Evolutionary conservation across 306 rosid genomes (phyloP), one percentile per base, ranked within the genome.

Genomic region (Quercus robur): DNA sequence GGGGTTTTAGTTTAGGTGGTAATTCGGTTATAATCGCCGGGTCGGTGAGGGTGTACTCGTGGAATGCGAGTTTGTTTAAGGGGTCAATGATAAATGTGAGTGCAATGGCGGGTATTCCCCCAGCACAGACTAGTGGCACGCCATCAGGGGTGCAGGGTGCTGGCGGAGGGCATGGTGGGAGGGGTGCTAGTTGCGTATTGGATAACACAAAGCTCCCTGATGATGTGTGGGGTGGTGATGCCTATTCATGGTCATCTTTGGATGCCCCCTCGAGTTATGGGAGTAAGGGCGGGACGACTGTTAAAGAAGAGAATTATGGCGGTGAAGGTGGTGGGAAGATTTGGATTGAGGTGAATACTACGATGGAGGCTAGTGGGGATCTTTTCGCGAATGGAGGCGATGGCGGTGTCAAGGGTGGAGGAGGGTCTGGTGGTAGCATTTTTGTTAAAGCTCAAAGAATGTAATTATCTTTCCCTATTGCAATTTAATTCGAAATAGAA

Each of bases 371-470:
- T 51, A 79, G 81, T 56, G 99, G 93, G 61, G 76, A 54, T 84
- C 91, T 95, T 77, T 84, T 86, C 58, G 98, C 99, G 0, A 89
- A 90, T 70, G 99, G 99, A 35, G 99, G 97, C 35, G 85, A 93
- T 78, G 97, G 95, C 28, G 93, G 97, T 56, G 81, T 87, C 58
- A 91, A 95, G 82, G 99, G 98, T 79, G 99, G 99, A 46, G 98
- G 99, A 68, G 99, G 99, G 41, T 95, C 99, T 25, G 99, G 96
- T 54, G 99, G 99, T 74, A 95, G 99, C 94, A 89, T 95, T 81
- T 93, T 26, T 81, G 70, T 95, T 76, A 81, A 77, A 74, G 91
- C 96, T 81, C 82, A 69, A 72, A 87, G 96, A 88, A 89, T 93
- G 99, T 95, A 91, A 85, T 82, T 76, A 63, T 78, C 78, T 63